Conservation (phyloP, 768 basidiomycete genomes). For the Trametes punicea region DNA sequence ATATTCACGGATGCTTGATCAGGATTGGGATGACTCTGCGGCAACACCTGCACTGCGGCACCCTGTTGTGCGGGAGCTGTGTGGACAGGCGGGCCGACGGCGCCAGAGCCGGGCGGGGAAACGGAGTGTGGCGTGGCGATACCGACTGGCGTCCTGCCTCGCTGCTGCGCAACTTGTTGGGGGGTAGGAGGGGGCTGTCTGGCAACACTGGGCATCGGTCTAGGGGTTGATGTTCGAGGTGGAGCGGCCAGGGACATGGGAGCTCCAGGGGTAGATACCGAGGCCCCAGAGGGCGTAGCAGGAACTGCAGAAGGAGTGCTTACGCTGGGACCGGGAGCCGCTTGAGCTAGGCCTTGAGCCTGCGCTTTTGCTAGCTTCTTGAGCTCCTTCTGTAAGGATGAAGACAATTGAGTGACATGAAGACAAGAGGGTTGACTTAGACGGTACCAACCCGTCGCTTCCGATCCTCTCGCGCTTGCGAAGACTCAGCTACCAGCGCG, state of each 20-base stretch:
- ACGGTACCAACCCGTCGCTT: conserved; percentile 62
- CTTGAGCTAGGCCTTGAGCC: conserved; percentile 30
- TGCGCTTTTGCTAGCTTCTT: conserved; percentile 63
- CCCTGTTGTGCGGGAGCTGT: conserved; percentile 7
- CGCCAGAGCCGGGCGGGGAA: conserved; percentile 12
- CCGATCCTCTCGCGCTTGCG: conserved; percentile 74
- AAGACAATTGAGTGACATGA: neutral
- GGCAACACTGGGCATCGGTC: neutral
- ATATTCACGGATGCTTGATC: neutral
- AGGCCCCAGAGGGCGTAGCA: conserved; percentile 8
- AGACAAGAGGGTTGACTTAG: neutral
- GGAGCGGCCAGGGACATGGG: conserved; percentile 2
- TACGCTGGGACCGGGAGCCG: conserved; percentile 17
- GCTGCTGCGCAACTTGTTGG: conserved; percentile 25
- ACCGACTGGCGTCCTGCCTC: conserved; percentile 25
- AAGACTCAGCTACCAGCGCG: conserved; percentile 59
- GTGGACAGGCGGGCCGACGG: neutral
- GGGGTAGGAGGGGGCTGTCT: conserved; percentile 13
- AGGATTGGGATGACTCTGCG: neutral
- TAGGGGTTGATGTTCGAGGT: conserved; percentile 23
- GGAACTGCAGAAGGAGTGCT: conserved; percentile 11
- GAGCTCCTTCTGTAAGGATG: conserved; percentile 56
- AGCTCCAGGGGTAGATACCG: conserved; percentile 11
- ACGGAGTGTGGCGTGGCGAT: conserved; percentile 25
- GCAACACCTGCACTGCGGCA: neutral